A percentile compares a stretch with the other conserved stretches of the same genome.
Evolutionary conservation across 2,329 filamentous ascomycete genomes (phyloP).

Genomic region (Arthrinium puccinioides): DNA sequence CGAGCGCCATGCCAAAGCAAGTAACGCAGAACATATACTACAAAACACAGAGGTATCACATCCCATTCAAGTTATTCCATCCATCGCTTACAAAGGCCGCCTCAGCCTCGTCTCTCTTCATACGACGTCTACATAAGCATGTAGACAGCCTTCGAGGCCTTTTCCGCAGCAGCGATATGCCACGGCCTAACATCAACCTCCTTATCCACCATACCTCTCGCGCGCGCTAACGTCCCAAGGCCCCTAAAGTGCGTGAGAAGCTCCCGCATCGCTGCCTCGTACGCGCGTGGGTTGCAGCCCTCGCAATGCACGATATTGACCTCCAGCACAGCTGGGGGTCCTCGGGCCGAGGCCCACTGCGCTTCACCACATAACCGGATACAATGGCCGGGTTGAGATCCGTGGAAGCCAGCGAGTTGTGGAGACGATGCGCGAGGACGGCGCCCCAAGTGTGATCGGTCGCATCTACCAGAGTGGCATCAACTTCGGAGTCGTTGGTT

Average conservation of each 20-base stretch:
- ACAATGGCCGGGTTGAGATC: conserved; percentile 51
- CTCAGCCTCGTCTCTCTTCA: too few species aligned
- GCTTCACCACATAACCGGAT: conserved; percentile 61
- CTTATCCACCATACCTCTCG: conserved; percentile 54
- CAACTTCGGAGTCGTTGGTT: conserved; percentile 42
- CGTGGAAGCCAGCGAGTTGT: conserved; percentile 47
- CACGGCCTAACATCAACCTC: conserved; percentile 62
- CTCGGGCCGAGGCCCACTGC: conserved; percentile 45
- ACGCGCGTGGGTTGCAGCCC: conserved; percentile 39
- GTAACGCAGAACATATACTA: too few species aligned
- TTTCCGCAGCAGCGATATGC: conserved; percentile 68
- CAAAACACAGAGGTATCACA: too few species aligned
- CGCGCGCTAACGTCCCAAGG: conserved; percentile 60
- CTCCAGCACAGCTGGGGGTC: conserved; percentile 56
- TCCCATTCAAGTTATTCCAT: too few species aligned
- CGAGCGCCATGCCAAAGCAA: too few species aligned
- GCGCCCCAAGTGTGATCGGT: conserved; percentile 73
- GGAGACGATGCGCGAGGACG: conserved; percentile 59
- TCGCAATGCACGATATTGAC: conserved; percentile 57
- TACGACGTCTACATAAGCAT: not conserved
- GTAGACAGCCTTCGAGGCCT: conserved; percentile 31
- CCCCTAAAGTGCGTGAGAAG: conserved; percentile 63
- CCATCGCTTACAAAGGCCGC: too few species aligned
- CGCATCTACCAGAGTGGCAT: conserved; percentile 63
- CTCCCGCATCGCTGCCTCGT: conserved; percentile 63